Conservation (phyloP, 1,139 yeast species). For the Diutina pseudorugosa region DNA sequence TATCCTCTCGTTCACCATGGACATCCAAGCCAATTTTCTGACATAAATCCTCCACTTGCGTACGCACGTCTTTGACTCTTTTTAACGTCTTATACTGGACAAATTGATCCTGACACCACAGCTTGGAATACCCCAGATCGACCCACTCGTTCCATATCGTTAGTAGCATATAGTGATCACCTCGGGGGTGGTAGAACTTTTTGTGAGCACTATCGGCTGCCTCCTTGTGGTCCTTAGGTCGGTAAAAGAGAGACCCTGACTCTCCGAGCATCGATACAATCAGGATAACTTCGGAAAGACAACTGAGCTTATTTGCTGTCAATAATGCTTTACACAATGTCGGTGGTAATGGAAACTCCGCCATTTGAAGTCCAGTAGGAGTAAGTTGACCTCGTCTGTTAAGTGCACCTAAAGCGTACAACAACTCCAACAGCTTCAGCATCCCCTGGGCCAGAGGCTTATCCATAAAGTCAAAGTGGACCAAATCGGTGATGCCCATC, state of each 20-base stretch:
- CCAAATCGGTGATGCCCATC: constrained; percentile 68
- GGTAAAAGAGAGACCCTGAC: constrained; percentile 53
- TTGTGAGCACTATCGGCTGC: constrained; percentile 55
- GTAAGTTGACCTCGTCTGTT: constrained; percentile 75
- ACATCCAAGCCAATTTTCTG: constrained; percentile 37
- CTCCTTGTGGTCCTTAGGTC: constrained; percentile 61
- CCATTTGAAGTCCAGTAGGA: constrained; percentile 70
- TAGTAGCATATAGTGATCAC: constrained; percentile 69
- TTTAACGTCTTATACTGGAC: constrained; percentile 62
- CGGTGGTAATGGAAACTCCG: constrained; percentile 89
- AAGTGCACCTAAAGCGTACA: constrained; percentile 81
- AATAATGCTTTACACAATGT: constrained; percentile 70
- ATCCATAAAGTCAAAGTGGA: constrained; percentile 84
- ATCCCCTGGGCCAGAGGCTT: constrained; percentile 65
- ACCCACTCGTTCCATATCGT: constrained; percentile 72
- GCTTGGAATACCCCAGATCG: constrained; percentile 52
- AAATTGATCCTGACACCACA: constrained; percentile 85
- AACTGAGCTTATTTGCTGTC: constrained; percentile 45
- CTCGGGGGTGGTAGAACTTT: constrained; percentile 36
- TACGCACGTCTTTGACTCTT: constrained; percentile 61
- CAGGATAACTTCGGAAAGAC: constrained; percentile 54
- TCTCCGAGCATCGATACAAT: constrained; percentile 81
- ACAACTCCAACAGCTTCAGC: constrained; percentile 62
- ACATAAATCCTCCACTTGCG: constrained; percentile 57
- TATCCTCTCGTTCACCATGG: constrained; percentile 7